Percentiles rank a stretch among this genome's conserved stretches.
phyloP scores from a whole-genome alignment of 2,329 filamentous ascomycete genomes.

The Colletotrichum musae region DNA sequence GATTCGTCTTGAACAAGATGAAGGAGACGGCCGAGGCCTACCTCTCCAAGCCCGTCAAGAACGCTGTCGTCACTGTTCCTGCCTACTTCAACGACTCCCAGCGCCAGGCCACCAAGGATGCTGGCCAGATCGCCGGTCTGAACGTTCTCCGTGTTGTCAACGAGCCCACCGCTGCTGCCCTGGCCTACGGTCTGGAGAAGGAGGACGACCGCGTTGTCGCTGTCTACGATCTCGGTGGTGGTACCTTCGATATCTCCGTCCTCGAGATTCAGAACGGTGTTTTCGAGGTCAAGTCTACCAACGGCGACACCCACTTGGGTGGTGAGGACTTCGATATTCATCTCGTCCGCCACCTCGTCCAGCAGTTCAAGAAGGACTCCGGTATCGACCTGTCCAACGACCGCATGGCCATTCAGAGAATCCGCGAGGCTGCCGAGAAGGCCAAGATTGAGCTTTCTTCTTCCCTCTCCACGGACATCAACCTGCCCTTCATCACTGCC shows the following conservation, averaged over 20 bases:
- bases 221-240: conserved; percentile 98
- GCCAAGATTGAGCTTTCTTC: conserved; percentile 99
- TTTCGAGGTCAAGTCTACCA: conserved; percentile 99
- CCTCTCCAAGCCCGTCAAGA: conserved; percentile 91
- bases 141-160: conserved; percentile 98
- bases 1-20: conserved; percentile 98
- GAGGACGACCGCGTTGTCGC: conserved; percentile 90
- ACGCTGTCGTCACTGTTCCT: conserved; percentile 96
- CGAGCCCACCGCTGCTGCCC: conserved; percentile 95
- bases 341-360: conserved; percentile 92
- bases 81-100: conserved; percentile 99
- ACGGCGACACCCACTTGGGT: conserved; percentile 98
- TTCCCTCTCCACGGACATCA: conserved; percentile 95
- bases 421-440: conserved; percentile 98
- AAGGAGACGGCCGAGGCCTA: conserved; percentile 98
- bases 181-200: conserved; percentile 97
- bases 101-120: conserved; percentile 98
- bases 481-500: conserved; percentile 98
- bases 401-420: conserved; percentile 99
- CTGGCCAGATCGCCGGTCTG: conserved; percentile 94
- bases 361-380: conserved; percentile 97
- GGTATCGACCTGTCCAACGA: conserved; percentile 91
- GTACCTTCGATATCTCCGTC: conserved; percentile 99
- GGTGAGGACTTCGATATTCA: conserved; percentile 98
- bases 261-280: conserved; percentile 98